A percentile compares a stretch with the other conserved stretches of the same genome.
phyloP scores from a whole-genome alignment of 768 basidiomycete species.

The Boletellus ananas region DNA sequence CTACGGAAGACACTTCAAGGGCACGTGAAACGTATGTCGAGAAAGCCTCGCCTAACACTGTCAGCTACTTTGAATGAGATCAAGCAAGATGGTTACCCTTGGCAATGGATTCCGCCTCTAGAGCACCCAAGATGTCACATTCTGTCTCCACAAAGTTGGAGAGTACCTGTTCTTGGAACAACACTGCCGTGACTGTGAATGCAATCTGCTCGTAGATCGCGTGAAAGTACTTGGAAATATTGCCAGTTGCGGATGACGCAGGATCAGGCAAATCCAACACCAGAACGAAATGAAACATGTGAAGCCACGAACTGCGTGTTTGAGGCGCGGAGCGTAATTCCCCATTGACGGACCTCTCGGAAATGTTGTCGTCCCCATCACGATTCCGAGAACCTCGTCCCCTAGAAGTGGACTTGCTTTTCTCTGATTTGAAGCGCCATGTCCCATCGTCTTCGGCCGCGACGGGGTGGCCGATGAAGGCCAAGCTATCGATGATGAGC shows the following conservation, averaged over 20 bases:
- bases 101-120: conserved; percentile 67
- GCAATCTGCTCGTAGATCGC: conserved; percentile 86
- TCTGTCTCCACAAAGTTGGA: conserved; percentile 84
- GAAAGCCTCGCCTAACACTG: conserved; percentile 53
- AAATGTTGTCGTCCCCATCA: conserved; percentile 33
- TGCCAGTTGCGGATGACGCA: conserved; percentile 76
- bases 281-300: conserved; percentile 81
- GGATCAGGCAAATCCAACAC: conserved; percentile 90
- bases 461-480: conserved; percentile 93
- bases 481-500: conserved; percentile 85
- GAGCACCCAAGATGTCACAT: conserved; percentile 61
- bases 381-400: conserved; percentile 55
- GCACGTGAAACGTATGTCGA: conserved; percentile 54
- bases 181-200: conserved; percentile 86
- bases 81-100: conserved; percentile 53
- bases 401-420: conserved; percentile 44
- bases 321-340: conserved; percentile 26
- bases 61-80: conserved; percentile 6
- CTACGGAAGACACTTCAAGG: conserved; percentile 64
- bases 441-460: conserved; percentile 67
- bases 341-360: conserved; percentile 33
- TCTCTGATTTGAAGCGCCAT: conserved; percentile 75
- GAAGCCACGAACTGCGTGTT: conserved; percentile 48
- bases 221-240: conserved; percentile 76
- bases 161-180: conserved; percentile 87